These are phyloP conservation scores for Xylona heveae DNA, from an alignment of 495 filamentous ascomycete genomes.

Conservation along the genomic window DNA sequence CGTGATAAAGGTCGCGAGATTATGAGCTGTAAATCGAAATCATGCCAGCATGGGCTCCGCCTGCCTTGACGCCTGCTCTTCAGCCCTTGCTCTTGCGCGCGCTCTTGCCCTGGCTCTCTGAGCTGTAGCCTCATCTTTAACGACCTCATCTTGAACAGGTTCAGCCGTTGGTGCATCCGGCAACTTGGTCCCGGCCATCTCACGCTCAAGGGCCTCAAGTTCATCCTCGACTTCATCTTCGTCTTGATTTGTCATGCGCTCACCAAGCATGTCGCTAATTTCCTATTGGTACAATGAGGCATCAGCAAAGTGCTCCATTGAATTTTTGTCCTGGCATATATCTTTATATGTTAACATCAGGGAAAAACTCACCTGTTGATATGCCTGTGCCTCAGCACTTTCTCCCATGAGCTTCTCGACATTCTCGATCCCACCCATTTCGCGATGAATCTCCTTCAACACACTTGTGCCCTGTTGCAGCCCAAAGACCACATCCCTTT, in stretches of 20 bases:
- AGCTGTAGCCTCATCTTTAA: constrained; percentile 15
- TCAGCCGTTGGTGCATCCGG: constrained; percentile 35
- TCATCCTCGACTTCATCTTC: constrained; percentile 97
- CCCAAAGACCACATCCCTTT: constrained; percentile 86
- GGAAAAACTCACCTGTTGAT: constrained; percentile 42
- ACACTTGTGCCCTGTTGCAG: constrained; percentile 82
- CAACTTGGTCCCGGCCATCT: constrained; percentile 33
- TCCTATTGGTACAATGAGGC: constrained; percentile 28
- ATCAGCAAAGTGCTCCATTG: not conserved
- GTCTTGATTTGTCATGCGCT: constrained; percentile 71
- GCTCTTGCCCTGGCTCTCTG: constrained; percentile 19
- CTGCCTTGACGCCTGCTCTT: constrained; percentile 11
- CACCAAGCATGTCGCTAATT: constrained; percentile 74
- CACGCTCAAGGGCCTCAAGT: constrained; percentile 53
- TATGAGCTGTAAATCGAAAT: constrained; percentile 10
- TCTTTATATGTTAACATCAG: not conserved
- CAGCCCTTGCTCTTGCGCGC: constrained; percentile 17
- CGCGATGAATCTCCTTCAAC: constrained; percentile 70
- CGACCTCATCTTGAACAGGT: constrained; percentile 14
- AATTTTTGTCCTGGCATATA: not conserved
- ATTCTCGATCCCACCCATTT: constrained; percentile 87
- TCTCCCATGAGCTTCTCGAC: constrained; percentile 91
- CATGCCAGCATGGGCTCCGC: constrained; percentile 12
- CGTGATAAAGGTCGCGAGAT: too few species aligned
- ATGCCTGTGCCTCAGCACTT: constrained; percentile 67